A percentile compares a stretch with the other conserved stretches of the same genome.
phyloP scores from a whole-genome alignment of 139 green algal genomes.

The Micromonas pusilla region DNA sequence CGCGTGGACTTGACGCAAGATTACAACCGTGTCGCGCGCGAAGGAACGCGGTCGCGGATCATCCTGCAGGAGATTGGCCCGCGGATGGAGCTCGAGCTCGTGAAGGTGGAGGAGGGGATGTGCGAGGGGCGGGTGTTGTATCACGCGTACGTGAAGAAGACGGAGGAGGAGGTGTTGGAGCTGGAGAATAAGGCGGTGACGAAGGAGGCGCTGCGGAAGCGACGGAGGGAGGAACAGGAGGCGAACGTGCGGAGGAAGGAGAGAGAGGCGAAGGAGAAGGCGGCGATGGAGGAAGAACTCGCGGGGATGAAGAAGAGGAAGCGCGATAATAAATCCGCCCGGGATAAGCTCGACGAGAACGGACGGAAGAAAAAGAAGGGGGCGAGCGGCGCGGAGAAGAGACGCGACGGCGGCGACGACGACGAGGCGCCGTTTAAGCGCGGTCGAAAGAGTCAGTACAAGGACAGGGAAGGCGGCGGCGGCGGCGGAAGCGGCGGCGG shows the following conservation, averaged over 20 bases:
- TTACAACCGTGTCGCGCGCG: constrained; percentile 6
- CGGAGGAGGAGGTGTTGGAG: constrained; percentile 43
- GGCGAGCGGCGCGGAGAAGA: background rate
- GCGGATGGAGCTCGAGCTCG: constrained; percentile 76
- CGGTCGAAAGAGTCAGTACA: too few relatives aligned
- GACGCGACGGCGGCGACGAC: background rate
- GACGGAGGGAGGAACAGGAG: constrained; percentile 40
- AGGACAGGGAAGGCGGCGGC: too few relatives aligned
- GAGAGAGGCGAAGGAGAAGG: constrained; percentile 7
- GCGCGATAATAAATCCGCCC: background rate
- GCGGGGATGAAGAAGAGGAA: background rate
- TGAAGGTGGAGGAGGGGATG: constrained; percentile 94
- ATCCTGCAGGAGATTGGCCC: constrained; percentile 81
- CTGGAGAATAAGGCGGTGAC: constrained; percentile 37
- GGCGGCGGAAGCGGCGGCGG: background rate
- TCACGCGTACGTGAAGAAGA: constrained; percentile 69
- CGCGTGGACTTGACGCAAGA: constrained; percentile 11
- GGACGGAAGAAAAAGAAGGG: background rate
- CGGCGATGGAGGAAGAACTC: background rate
- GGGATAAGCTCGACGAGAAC: too few relatives aligned
- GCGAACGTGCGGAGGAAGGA: constrained; percentile 33
- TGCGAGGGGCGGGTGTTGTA: constrained; percentile 80
- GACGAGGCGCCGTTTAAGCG: too few relatives aligned
- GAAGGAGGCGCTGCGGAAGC: constrained; percentile 18
- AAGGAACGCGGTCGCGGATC: constrained; percentile 34